phyloP scores from a whole-genome alignment of 2,329 filamentous ascomycete genomes.

The Herpotrichia juniperi region DNA sequence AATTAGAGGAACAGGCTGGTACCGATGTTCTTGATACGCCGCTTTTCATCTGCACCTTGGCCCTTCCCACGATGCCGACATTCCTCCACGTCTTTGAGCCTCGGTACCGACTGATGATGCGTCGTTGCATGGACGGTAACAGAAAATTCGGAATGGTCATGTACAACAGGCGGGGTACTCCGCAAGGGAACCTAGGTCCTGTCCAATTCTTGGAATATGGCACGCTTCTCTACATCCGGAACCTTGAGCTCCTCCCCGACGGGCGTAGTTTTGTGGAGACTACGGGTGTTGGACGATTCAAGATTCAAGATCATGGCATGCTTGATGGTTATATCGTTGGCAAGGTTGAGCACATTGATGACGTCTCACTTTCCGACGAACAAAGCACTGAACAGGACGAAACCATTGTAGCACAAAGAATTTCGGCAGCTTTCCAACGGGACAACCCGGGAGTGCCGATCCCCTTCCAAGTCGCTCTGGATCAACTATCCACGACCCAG shows the following conservation, averaged over 20 bases:
- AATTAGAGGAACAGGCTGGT: slow-evolving; percentile 63
- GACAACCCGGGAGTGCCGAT: slow-evolving; percentile 36
- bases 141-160: slow-evolving; percentile 86
- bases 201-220: slow-evolving; percentile 74
- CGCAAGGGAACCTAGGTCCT: slow-evolving; percentile 59
- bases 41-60: slow-evolving; percentile 81
- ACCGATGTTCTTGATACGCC: slow-evolving; percentile 63
- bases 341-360: slow-evolving; percentile 77
- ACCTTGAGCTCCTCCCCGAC: slow-evolving; percentile 75
- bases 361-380: slow-evolving; percentile 81
- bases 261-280: slow-evolving; percentile 84
- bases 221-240: slow-evolving; percentile 77
- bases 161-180: slow-evolving; percentile 62
- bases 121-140: slow-evolving; percentile 74
- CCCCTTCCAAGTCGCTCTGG: slow-evolving; percentile 47
- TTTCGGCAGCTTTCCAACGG: slow-evolving; percentile 32
- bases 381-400: slow-evolving; percentile 76
- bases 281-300: slow-evolving; percentile 77
- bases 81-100: slow-evolving; percentile 93
- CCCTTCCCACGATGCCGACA: slow-evolving; percentile 81
- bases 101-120: slow-evolving; percentile 89
- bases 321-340: slow-evolving; percentile 81
- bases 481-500: slow-evolving; percentile 70
- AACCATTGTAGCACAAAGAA: slow-evolving; percentile 51
- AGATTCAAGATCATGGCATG: slow-evolving; percentile 66